Evolutionary conservation across 441 rosid genomes (phyloP).

Genomic region (Brassica hybrid): DNA sequence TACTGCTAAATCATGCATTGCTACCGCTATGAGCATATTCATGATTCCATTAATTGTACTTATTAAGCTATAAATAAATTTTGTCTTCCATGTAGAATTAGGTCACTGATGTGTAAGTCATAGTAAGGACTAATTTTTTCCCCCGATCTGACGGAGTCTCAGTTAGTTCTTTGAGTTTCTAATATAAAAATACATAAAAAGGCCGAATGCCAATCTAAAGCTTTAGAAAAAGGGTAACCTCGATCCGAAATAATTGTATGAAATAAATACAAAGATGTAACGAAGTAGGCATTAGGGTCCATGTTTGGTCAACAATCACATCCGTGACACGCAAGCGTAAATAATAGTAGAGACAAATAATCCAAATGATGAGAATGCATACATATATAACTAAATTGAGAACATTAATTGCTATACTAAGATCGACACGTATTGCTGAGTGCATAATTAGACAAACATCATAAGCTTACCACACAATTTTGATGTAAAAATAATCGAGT

Average conservation of each 20-base stretch:
- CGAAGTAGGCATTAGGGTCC: slow-evolving; percentile 32
- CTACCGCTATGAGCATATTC: not conserved
- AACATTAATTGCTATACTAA: not conserved
- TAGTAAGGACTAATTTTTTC: not conserved
- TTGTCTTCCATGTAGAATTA: not conserved
- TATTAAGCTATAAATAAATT: not conserved
- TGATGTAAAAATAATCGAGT: slow-evolving; percentile 4
- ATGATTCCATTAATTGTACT: not conserved
- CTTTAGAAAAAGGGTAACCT: slow-evolving; percentile 6
- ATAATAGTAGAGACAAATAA: slow-evolving; percentile 33
- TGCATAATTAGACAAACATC: not conserved
- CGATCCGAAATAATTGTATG: slow-evolving; percentile 14
- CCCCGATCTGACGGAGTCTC: not conserved
- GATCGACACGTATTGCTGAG: not conserved
- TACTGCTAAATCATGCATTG: no score
- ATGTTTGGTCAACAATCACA: slow-evolving; percentile 57
- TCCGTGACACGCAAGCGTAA: slow-evolving; percentile 45
- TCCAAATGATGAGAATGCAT: slow-evolving; percentile 19
- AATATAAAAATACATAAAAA: not conserved
- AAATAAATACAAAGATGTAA: slow-evolving; percentile 30
- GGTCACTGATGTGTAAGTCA: not conserved
- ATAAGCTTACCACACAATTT: not conserved
- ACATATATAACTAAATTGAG: slow-evolving; percentile 4
- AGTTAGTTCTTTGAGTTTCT: not conserved
- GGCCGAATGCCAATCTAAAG: slow-evolving; percentile 9